Base-by-base conservation (phyloP, 139 green algal species). In the Pleodorina starrii region DNA sequence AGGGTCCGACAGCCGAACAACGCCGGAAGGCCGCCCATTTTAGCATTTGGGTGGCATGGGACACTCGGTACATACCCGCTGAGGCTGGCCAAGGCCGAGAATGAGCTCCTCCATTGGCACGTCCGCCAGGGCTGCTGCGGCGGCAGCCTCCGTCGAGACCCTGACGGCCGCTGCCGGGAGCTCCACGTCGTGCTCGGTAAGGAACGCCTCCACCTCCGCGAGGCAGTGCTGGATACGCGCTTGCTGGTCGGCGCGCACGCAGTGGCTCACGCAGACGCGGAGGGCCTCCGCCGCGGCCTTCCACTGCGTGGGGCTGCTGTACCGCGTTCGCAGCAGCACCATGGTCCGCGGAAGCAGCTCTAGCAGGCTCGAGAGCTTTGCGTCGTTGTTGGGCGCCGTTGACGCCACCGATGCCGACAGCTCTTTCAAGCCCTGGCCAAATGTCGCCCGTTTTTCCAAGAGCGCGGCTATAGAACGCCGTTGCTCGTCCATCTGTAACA, bases 391-490 rank as follows among this genome's bases (percentile, higher is more conserved):
- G 1, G 82, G 32, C 2, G 44, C 9, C 4, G 44, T 79, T 11
- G 63, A 88, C 1, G 14, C 12, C 5, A 88, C 1, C 2, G 82
- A 63, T 32, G 10, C 19, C 0, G 25, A 27, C 0, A 88, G 82
- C 44, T 68, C 66, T 16, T 50, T 50, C 1, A 88, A 43, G 1
- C 82, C 82, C 3, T 42, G 17, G 14, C 38, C 16, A 50, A 88
- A 88, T n/a, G 82, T 88, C 29, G 44, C 60, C 6, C 36, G 23
- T 32, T 88, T 88, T 32, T 88, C 82, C 12, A 88, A 27, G 19
- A 88, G 19, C 7, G 16, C 14, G 2, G 60, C 42, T 35, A 87
- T 77, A 9, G 25, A 44, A 1, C 38, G 32, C 3, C 38, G 10
- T 23, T 85, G 54, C 14, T 84, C 48, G n/a, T 84, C 76, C 76